Evolutionary conservation across 1,284 basidiomycete species (phyloP).

Genomic region (Thecaphora thlaspeos): DNA sequence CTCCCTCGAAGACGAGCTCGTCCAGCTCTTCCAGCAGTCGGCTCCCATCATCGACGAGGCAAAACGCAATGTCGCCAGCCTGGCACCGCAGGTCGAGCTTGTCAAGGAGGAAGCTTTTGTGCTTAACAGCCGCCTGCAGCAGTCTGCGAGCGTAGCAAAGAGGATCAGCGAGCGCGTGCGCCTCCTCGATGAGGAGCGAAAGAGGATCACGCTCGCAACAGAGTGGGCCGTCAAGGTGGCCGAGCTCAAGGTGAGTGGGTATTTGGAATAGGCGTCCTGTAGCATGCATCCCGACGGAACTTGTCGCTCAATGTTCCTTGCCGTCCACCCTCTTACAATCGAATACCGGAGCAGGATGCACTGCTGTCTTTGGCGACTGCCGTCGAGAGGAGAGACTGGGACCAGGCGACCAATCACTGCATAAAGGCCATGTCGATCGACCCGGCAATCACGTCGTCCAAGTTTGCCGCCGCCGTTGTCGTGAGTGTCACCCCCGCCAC

Average conservation of each 20-base stretch:
- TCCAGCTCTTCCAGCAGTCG: constrained; percentile 68
- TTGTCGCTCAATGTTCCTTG: no score
- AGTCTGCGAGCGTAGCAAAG: constrained; percentile 78
- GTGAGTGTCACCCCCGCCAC: no score
- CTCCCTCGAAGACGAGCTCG: constrained; percentile 73
- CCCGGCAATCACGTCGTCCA: constrained; percentile 72
- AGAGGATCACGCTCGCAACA: constrained; percentile 75
- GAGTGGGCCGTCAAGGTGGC: constrained; percentile 82
- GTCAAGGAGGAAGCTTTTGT: constrained; percentile 67
- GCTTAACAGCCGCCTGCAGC: constrained; percentile 66
- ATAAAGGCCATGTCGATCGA: constrained; percentile 83
- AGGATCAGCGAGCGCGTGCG: constrained; percentile 85
- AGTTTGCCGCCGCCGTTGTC: constrained; percentile 82
- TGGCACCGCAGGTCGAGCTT: constrained; percentile 68
- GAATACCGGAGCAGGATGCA: no score
- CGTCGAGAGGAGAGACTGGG: constrained; percentile 89
- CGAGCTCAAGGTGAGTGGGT: constrained; percentile 87
- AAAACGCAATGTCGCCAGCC: constrained; percentile 58
- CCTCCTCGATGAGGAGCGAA: constrained; percentile 84
- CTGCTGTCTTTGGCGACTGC: constrained; percentile 72
- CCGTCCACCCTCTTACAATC: background rate
- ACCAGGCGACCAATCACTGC: constrained; percentile 85
- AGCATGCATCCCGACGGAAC: no score
- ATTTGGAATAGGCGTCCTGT: no score
- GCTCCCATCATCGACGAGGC: constrained; percentile 26